A percentile compares a stretch with the other conserved stretches of the same genome.
Conservation (phyloP, 257 asterid species). For the Cruciata laevipes region DNA sequence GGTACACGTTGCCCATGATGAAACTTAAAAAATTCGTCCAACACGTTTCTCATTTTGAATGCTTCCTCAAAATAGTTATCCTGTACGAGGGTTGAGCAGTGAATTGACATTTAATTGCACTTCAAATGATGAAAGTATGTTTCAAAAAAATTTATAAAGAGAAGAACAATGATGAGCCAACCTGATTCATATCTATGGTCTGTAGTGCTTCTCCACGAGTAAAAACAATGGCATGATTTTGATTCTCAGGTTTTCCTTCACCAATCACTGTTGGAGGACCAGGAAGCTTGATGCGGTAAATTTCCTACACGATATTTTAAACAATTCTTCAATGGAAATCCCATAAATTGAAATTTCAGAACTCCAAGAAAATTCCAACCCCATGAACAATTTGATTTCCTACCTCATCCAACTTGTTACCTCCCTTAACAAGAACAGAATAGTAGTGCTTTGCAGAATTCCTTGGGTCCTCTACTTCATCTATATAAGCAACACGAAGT, state of each 20-base stretch:
- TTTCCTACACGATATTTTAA: constrained; percentile 51
- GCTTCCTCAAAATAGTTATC: constrained; percentile 99
- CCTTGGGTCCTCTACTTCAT: constrained; percentile 71
- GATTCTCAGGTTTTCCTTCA: constrained; percentile 99
- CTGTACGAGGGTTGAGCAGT: constrained; percentile 33
- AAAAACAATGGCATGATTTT: constrained; percentile 92
- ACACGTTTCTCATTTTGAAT: constrained; percentile 90
- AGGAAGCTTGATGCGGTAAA: constrained; percentile 95
- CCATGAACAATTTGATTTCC: constrained; percentile 11
- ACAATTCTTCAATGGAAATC: neutral
- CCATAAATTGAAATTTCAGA: neutral
- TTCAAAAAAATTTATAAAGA: neutral
- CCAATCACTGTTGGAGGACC: constrained; percentile 90
- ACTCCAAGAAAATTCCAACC: constrained; percentile 1
- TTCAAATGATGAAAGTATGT: neutral
- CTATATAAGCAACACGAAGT: constrained; percentile 94
- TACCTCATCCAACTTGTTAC: constrained; percentile 94
- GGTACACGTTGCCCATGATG: constrained; percentile 81
- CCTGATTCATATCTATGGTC: constrained; percentile 99
- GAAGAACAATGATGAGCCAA: constrained; percentile 20
- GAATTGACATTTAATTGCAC: constrained; percentile 7
- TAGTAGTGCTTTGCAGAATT: constrained; percentile 64
- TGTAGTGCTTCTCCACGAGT: constrained; percentile 99
- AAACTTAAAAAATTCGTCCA: constrained; percentile 69
- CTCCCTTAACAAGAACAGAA: constrained; percentile 97